Evolutionary conservation across 176 grass and related monocot genomes (phyloP).

Genomic region (Rhynchospora tenuis): DNA sequence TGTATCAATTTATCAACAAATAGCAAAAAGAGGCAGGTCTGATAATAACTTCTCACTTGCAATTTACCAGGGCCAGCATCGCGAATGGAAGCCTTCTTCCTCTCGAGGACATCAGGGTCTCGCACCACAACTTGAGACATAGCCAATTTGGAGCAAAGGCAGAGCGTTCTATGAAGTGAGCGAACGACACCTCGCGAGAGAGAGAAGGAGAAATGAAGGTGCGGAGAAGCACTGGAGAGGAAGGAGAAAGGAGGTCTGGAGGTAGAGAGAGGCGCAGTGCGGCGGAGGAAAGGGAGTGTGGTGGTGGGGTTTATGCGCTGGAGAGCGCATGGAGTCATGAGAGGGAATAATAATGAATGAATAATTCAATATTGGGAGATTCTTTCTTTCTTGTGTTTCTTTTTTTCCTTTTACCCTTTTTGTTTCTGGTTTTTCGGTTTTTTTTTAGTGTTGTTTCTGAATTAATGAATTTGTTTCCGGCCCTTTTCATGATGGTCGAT

Average conservation of each 20-base stretch:
- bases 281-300: not conserved
- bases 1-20: not conserved
- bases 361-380: not conserved
- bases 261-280: not conserved
- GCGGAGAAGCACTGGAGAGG: not conserved
- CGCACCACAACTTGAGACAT: conserved; percentile 15
- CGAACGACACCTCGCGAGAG: not conserved
- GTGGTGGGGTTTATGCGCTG: conserved; percentile 11
- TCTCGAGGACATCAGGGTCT: conserved; percentile 13
- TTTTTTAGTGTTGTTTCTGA: not conserved
- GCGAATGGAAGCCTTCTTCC: conserved; percentile 30
- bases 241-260: not conserved
- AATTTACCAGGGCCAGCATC: conserved; percentile 14
- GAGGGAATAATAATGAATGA: not conserved
- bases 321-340: conserved; percentile 5
- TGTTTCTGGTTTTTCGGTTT: not conserved
- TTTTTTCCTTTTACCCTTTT: not conserved
- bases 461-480: not conserved
- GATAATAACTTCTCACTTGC: not conserved
- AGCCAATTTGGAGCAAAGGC: not conserved
- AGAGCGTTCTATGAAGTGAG: not conserved
- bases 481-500: not conserved
- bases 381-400: not conserved
- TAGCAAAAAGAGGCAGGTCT: not conserved
- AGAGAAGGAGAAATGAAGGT: not conserved